Percentiles rank a stretch among this genome's conserved stretches.
Conservation (phyloP, 192 early-diverging fungal species). For the Lunasporangiospora selenospora region DNA sequence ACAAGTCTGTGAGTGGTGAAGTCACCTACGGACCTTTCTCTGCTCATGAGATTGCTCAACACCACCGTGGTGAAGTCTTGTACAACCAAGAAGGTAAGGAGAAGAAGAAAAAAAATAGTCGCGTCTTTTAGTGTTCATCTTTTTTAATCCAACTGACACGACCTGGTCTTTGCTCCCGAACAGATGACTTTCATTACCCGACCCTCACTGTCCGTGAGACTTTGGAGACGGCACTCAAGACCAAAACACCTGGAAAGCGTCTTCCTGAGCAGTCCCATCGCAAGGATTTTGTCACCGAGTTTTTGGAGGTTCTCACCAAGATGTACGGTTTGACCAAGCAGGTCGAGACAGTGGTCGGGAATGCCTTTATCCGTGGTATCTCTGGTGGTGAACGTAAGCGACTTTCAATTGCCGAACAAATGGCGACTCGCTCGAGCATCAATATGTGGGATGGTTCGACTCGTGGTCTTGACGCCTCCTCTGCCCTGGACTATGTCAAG, state of each 20-base stretch:
- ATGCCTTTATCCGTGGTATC: slow-evolving; percentile 79
- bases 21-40: slow-evolving; percentile 75
- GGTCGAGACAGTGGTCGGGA: slow-evolving; percentile 72
- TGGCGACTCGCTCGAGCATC: slow-evolving; percentile 60
- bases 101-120: not conserved
- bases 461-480: slow-evolving; percentile 81
- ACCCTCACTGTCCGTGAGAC: slow-evolving; percentile 84
- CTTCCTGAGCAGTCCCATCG: slow-evolving; percentile 54
- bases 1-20: slow-evolving; percentile 57
- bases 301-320: slow-evolving; percentile 63
- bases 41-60: slow-evolving; percentile 58
- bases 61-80: slow-evolving; percentile 76
- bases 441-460: slow-evolving; percentile 78
- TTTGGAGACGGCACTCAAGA: slow-evolving; percentile 77
- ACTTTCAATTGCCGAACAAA: slow-evolving; percentile 79
- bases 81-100: slow-evolving; percentile 75
- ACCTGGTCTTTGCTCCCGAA: not conserved
- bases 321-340: slow-evolving; percentile 71
- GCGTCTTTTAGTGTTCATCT: not conserved
- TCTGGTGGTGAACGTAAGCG: slow-evolving; percentile 85
- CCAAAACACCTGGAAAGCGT: slow-evolving; percentile 67
- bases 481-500: slow-evolving; percentile 80
- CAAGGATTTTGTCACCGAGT: slow-evolving; percentile 55
- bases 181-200: slow-evolving; percentile 78
- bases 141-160: not conserved